phyloP scores from a whole-genome alignment of 805 yeast species.

The Pichia pseudocactophila region DNA sequence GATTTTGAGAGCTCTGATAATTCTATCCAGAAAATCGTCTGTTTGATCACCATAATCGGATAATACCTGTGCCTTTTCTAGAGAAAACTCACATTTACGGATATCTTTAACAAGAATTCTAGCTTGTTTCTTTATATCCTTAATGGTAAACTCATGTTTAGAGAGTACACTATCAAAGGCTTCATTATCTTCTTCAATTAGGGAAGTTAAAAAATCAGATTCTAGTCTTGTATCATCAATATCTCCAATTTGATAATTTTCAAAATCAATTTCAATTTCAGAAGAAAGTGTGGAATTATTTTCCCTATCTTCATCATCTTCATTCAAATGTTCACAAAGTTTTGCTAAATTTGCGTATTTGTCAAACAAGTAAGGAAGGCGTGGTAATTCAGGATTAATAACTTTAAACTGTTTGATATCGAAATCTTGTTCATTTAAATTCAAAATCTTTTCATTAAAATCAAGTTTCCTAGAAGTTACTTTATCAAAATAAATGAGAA shows the following conservation, averaged over 20 bases:
- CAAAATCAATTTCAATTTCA: constrained; percentile 14
- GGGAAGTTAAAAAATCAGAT: constrained; percentile 46
- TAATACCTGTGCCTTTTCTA: constrained; percentile 20
- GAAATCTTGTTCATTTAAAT: constrained; percentile 51
- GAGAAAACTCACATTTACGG: constrained; percentile 11
- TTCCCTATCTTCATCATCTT: constrained; percentile 8
- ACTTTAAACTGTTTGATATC: constrained; percentile 34
- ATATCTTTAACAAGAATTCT: constrained; percentile 17
- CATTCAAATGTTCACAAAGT: constrained; percentile 17
- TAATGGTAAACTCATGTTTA: constrained; percentile 16
- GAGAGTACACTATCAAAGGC: constrained; percentile 19
- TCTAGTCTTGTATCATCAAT: constrained; percentile 50
- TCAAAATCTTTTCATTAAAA: constrained; percentile 48
- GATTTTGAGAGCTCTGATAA: constrained; percentile 6
- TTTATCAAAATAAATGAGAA: constrained; percentile 61
- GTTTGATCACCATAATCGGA: constrained; percentile 16
- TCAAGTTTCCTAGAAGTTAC: constrained; percentile 62
- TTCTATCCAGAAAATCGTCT: constrained; percentile 14
- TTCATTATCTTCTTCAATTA: constrained; percentile 24
- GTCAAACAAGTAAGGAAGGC: constrained; percentile 61
- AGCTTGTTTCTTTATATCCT: constrained; percentile 22
- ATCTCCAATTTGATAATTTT: constrained; percentile 27
- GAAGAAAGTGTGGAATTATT: constrained; percentile 10
- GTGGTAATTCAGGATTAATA: constrained; percentile 42
- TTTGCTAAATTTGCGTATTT: constrained; percentile 47